Evolutionary conservation across 2,329 filamentous ascomycete species (phyloP), one percentile per base, ranked within the genome.

Genomic region (Arthrobotrys iridis): DNA sequence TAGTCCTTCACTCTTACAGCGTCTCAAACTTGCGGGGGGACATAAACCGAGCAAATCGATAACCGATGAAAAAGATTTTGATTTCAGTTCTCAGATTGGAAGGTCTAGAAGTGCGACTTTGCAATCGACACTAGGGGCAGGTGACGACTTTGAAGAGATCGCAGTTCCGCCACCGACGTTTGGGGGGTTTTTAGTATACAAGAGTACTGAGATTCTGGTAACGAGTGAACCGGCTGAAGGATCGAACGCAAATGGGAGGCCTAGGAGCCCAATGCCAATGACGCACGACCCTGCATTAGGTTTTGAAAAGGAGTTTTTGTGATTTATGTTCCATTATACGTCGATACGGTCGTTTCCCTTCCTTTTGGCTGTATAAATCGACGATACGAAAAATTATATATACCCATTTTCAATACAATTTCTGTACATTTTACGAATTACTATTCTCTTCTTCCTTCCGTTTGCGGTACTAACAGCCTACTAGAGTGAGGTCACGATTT

Each of bases 91-190:
- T n/a, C 24, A 35, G 2, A 52, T 62, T 18, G 65, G 43, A 18
- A 50, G 65, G 22, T 60, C 33, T 45, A 35, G 65, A 20, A 60
- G 55, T 40, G 30, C 65, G 3, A 70, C 65, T 11, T 35, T 67
- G 26, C 52, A 55, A 26, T 57, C 52, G 10, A 66, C 66, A 20
- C 37, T 71, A 18, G 66, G 66, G 7, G 41, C 28, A 4, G 71
- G 71, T 11, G 71, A 67, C 22, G 71, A 68, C 5, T 68, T 75
- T 45, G 71, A 75, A 37, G 71, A 75, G 20, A 67, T 75, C 7
- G 63, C 71, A 5, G 63, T 75, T 6, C 71, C 71, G 8, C 63
- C 71, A 8, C 71, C 62, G 4, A 58, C 46, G 2, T 68, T 75
- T 45, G 71, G 71, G 7, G 71, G 71, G 1, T 63, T 68, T n/a